These are phyloP conservation scores for Tricholoma sp. DNA, from an alignment of 768 basidiomycete genomes.

Conservation along the genomic window DNA sequence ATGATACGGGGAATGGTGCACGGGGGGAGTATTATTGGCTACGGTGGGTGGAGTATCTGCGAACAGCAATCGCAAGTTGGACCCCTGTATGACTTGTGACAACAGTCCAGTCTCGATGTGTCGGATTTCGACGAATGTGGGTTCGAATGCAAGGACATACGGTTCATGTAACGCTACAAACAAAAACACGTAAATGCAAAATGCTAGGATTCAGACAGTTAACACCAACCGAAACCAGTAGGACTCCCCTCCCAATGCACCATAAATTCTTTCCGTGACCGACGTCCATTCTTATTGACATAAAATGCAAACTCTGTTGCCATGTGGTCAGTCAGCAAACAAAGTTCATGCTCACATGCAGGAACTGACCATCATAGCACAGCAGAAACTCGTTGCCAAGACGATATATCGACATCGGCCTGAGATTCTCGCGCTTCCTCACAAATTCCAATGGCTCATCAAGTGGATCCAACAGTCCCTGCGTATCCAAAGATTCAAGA, in stretches of 20 bases:
- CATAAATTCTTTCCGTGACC: constrained; percentile 88
- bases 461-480: constrained; percentile 89
- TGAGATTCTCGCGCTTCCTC: constrained; percentile 77
- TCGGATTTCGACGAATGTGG: constrained; percentile 93
- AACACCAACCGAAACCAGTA: constrained; percentile 81
- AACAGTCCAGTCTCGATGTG: constrained; percentile 91
- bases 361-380: constrained; percentile 87
- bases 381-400: constrained; percentile 95
- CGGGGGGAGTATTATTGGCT: constrained; percentile 47
- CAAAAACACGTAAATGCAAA: not conserved
- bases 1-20: constrained; percentile 30
- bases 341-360: constrained; percentile 7
- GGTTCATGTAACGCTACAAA: constrained; percentile 86
- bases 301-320: constrained; percentile 93
- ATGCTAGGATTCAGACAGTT: not conserved
- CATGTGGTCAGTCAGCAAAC: not conserved
- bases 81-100: constrained; percentile 93
- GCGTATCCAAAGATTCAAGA: constrained; percentile 93
- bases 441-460: constrained; percentile 93
- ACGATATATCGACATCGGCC: constrained; percentile 95
- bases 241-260: constrained; percentile 96
- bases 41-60: constrained; percentile 89
- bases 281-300: constrained; percentile 93
- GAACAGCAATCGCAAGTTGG: constrained; percentile 85
- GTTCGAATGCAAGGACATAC: constrained; percentile 94